Evolutionary conservation across 441 rosid species (phyloP).

Genomic region (Arabidopsis hybrid): DNA sequence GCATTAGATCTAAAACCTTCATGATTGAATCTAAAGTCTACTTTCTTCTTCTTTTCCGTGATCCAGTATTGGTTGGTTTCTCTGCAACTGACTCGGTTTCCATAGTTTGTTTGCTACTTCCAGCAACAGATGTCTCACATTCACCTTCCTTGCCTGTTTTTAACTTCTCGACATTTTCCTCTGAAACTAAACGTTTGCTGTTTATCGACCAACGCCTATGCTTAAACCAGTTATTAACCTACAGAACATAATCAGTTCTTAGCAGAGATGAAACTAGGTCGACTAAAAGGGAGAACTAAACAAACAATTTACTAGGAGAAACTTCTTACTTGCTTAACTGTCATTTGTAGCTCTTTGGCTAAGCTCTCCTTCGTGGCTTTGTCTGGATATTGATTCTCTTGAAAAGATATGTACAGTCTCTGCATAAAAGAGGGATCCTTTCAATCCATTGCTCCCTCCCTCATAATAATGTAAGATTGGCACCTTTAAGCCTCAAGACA

Average conservation of each 20-base stretch:
- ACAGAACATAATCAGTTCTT: slow-evolving; percentile 35
- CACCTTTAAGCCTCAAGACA: slow-evolving; percentile 15
- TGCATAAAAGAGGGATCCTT: slow-evolving; percentile 47
- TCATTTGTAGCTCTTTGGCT: slow-evolving; percentile 71
- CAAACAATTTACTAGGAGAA: slow-evolving; percentile 3
- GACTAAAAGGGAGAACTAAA: slow-evolving; percentile 12
- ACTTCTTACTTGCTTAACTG: slow-evolving; percentile 66
- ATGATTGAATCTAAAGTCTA: slow-evolving; percentile 12
- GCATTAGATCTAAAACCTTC: slow-evolving; percentile 20
- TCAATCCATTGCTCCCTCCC: background rate
- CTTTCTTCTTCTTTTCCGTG: slow-evolving; percentile 43
- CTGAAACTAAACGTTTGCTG: slow-evolving; percentile 37
- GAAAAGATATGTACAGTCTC: slow-evolving; percentile 65
- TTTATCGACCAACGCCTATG: slow-evolving; percentile 64
- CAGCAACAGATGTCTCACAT: slow-evolving; percentile 32
- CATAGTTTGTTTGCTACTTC: slow-evolving; percentile 33
- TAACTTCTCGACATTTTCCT: slow-evolving; percentile 35
- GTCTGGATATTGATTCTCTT: slow-evolving; percentile 79
- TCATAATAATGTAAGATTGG: slow-evolving; percentile 1
- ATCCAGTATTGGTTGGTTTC: slow-evolving; percentile 29
- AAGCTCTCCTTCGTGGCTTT: slow-evolving; percentile 62
- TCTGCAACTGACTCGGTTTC: slow-evolving; percentile 24
- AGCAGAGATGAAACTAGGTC: slow-evolving; percentile 3
- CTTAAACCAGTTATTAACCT: slow-evolving; percentile 89
- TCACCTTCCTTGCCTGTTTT: slow-evolving; percentile 1